Evolutionary conservation across 139 green algal species (phyloP).

Genomic region (Chlorella sp.): DNA sequence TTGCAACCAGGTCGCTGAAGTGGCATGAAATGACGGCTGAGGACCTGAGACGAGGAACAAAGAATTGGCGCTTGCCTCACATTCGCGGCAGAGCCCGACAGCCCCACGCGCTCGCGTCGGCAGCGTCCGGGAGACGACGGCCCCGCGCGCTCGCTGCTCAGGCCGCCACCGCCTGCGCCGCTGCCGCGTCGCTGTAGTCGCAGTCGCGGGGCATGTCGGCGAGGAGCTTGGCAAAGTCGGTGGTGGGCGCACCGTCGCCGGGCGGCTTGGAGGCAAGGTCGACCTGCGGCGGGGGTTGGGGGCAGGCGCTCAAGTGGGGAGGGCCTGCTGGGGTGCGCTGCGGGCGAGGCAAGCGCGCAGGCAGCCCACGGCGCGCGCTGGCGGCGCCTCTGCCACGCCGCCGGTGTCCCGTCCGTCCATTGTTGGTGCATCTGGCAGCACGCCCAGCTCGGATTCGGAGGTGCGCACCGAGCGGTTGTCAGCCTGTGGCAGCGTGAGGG

Average conservation of each 20-base stretch:
- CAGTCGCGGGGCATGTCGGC: constrained; percentile 32
- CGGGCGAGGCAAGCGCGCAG: neutral
- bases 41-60: neutral
- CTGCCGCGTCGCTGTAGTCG: constrained; percentile 32
- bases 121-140: too few species aligned
- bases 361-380: neutral
- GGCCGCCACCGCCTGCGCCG: too few species aligned
- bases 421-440: neutral
- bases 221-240: constrained; percentile 51
- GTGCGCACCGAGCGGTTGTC: constrained; percentile 18
- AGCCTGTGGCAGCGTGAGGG: constrained; percentile 23
- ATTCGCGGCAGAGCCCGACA: too few species aligned
- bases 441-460: neutral
- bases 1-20: too few species aligned
- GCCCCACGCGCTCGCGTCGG: too few species aligned
- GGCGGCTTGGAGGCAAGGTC: constrained; percentile 48
- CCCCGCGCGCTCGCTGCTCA: too few species aligned
- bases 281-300: neutral
- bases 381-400: neutral
- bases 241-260: constrained; percentile 43
- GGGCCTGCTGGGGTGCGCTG: neutral
- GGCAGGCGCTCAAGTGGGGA: neutral
- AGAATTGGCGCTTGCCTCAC: too few species aligned
- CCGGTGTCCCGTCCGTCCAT: neutral
- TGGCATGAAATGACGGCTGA: constrained; percentile 2